These are phyloP conservation scores for Fusarium beomiforme DNA, from an alignment of 2,329 filamentous ascomycete species.

Conservation along the genomic window DNA sequence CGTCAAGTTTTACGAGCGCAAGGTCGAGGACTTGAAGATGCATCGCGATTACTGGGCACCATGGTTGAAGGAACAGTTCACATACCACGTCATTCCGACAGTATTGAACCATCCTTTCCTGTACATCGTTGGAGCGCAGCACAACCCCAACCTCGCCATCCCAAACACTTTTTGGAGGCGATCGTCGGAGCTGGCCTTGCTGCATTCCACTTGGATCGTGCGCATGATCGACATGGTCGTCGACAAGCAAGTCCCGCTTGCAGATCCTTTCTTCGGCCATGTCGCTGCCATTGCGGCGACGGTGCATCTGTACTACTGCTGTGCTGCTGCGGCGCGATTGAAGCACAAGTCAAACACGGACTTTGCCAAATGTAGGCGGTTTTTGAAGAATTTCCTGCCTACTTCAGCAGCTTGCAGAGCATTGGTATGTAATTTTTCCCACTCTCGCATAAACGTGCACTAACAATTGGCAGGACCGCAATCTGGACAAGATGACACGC, in stretches of 20 bases:
- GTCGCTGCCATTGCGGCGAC: constrained; percentile 62
- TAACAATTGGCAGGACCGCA: constrained; percentile 53
- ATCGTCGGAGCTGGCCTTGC: constrained; percentile 60
- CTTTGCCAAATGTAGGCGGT: constrained; percentile 60
- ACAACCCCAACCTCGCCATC: constrained; percentile 61
- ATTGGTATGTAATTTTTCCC: constrained; percentile 49
- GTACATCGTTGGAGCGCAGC: constrained; percentile 62
- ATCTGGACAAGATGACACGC: constrained; percentile 58
- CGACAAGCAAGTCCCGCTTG: constrained; percentile 59
- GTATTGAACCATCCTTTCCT: constrained; percentile 64
- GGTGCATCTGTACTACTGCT: constrained; percentile 64
- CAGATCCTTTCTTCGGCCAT: constrained; percentile 63
- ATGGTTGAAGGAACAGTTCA: constrained; percentile 64
- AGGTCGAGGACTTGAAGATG: constrained; percentile 55
- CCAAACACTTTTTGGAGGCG: constrained; percentile 65
- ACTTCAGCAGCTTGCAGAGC: constrained; percentile 58
- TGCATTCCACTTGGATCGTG: constrained; percentile 64
- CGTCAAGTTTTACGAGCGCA: constrained; percentile 62
- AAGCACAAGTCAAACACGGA: constrained; percentile 63
- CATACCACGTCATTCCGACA: constrained; percentile 61
- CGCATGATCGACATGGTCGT: constrained; percentile 64
- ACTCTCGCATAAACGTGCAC: background rate
- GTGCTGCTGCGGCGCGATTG: constrained; percentile 57
- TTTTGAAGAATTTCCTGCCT: constrained; percentile 58
- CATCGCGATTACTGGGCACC: constrained; percentile 61